A percentile compares a stretch with the other conserved stretches of the same genome.
Evolutionary conservation across 345 rosid genomes (phyloP).

Genomic region (Moringa oleifera): DNA sequence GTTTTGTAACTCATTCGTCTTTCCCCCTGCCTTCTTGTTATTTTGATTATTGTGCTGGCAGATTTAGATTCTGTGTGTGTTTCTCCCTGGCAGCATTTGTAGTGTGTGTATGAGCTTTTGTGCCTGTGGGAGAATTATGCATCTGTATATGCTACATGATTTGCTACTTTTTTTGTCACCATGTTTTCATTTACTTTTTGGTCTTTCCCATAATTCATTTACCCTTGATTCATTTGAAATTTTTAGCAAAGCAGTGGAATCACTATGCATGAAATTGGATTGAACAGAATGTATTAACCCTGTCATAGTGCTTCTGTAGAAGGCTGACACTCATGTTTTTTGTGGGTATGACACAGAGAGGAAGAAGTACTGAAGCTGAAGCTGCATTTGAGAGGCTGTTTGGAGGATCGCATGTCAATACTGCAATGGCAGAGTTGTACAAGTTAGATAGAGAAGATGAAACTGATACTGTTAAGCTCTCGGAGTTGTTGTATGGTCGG

Average conservation of each 20-base stretch:
- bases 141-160: not conserved
- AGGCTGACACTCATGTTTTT: conserved; percentile 7
- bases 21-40: not conserved
- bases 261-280: not conserved
- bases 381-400: conserved; percentile 78
- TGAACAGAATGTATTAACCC: not conserved
- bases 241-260: not conserved
- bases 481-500: conserved; percentile 74
- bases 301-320: conserved; percentile 3
- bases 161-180: not conserved
- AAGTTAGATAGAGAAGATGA: conserved; percentile 71
- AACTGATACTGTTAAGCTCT: conserved; percentile 48
- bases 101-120: not conserved
- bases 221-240: not conserved
- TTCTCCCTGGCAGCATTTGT: not conserved
- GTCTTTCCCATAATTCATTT: not conserved
- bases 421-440: conserved; percentile 75
- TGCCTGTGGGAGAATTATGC: not conserved
- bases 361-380: conserved; percentile 81
- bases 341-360: conserved; percentile 52
- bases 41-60: not conserved
- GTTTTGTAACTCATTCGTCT: not conserved
- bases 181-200: conserved; percentile 1
- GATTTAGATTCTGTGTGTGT: not conserved
- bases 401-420: conserved; percentile 72